Percentiles rank a stretch among this genome's conserved stretches.
phyloP scores from a whole-genome alignment of 2,329 filamentous ascomycete genomes.

The Pseudocercospora pini-densiflorae region DNA sequence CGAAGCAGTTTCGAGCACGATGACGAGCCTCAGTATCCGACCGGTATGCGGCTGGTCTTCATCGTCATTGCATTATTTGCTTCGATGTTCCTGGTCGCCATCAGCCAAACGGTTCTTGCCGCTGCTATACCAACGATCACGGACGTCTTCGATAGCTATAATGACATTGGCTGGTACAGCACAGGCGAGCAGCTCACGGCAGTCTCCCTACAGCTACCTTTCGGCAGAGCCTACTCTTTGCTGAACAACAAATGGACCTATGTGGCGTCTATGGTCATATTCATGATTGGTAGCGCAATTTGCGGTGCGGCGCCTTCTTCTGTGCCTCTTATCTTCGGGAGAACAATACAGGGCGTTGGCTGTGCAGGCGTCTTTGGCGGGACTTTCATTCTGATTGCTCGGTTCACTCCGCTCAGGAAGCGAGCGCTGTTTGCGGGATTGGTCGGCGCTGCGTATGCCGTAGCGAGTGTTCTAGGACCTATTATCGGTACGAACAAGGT shows the following conservation, averaged over 20 bases:
- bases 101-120: constrained; percentile 45
- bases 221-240: constrained; percentile 49
- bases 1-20: constrained; percentile 64
- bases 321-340: constrained; percentile 56
- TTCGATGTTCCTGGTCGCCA: constrained; percentile 27
- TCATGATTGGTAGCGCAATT: constrained; percentile 55
- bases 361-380: constrained; percentile 56
- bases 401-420: constrained; percentile 28
- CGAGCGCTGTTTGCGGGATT: constrained; percentile 25
- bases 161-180: constrained; percentile 50
- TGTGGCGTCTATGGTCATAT: constrained; percentile 45
- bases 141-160: constrained; percentile 48
- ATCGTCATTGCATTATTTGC: constrained; percentile 17
- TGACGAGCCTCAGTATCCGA: constrained; percentile 65
- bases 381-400: constrained; percentile 36
- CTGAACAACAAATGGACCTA: constrained; percentile 51
- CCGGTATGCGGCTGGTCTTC: neutral
- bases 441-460: constrained; percentile 49
- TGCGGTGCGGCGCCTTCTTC: constrained; percentile 55
- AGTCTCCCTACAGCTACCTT: constrained; percentile 47
- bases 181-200: constrained; percentile 50
- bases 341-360: constrained; percentile 59
- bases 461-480: constrained; percentile 54
- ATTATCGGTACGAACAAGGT: constrained; percentile 45
- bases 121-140: constrained; percentile 50